A percentile compares a stretch with the other conserved stretches of the same genome.
These are phyloP conservation scores for Pythium scleroteichum DNA, from an alignment of 352 stramenopile species.

Conservation along the genomic window DNA sequence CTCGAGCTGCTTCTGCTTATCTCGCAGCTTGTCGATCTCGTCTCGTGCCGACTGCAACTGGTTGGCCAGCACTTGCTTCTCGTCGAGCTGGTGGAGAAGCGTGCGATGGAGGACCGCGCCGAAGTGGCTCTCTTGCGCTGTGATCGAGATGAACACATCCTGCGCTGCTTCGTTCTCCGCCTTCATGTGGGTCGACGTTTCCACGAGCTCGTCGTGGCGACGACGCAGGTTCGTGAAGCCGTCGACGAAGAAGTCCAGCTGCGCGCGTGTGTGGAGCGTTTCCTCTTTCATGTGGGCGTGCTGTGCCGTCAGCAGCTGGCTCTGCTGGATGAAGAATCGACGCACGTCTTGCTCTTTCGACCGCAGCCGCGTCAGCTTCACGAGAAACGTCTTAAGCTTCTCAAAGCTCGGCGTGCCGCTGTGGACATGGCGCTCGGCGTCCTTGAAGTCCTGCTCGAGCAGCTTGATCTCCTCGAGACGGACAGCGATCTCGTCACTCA, in stretches of 20 bases:
- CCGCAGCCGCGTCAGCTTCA: constrained; percentile 57
- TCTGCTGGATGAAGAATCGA: constrained; percentile 55
- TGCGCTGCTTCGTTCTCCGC: constrained; percentile 63
- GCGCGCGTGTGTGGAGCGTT: constrained; percentile 57
- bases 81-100: constrained; percentile 38
- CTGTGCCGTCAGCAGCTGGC: constrained; percentile 42
- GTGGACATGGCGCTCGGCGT: constrained; percentile 55
- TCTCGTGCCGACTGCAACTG: constrained; percentile 26
- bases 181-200: constrained; percentile 51
- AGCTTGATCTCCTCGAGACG: constrained; percentile 42
- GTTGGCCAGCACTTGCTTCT: constrained; percentile 38
- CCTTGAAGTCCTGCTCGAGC: constrained; percentile 65
- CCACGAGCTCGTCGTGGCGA: constrained; percentile 66
- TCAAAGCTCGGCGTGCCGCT: constrained; percentile 63
- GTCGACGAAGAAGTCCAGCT: constrained; percentile 81
- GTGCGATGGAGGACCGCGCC: constrained; percentile 50
- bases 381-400: constrained; percentile 74
- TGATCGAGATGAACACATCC: constrained; percentile 60
- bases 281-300: constrained; percentile 61
- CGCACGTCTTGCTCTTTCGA: constrained; percentile 61
- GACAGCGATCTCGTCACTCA: constrained; percentile 53
- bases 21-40: constrained; percentile 31
- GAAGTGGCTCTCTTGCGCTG: constrained; percentile 59
- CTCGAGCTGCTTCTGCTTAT: constrained; percentile 44
- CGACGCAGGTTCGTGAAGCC: constrained; percentile 66